Evolutionary conservation across 176 grass and related monocot genomes (phyloP).

Genomic region (Triticum turgidum): DNA sequence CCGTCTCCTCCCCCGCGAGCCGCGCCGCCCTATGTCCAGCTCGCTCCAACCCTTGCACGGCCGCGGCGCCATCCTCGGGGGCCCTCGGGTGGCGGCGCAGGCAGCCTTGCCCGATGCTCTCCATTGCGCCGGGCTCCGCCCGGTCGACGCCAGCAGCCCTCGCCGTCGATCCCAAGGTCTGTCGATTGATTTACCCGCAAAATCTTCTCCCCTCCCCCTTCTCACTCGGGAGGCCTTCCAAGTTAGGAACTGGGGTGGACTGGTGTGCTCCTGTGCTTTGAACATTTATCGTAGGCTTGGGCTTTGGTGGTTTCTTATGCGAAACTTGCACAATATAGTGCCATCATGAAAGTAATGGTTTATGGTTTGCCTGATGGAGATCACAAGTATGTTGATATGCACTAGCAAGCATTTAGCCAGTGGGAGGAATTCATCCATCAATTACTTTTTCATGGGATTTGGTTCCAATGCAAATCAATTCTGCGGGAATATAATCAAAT

Average conservation of each 20-base stretch:
- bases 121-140: neutral
- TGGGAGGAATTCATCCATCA: neutral
- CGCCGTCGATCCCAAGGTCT: constrained; percentile 24
- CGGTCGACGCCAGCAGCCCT: neutral
- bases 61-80: neutral
- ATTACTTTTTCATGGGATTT: neutral
- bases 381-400: neutral
- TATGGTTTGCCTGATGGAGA: neutral
- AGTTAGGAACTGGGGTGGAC: neutral
- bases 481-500: neutral
- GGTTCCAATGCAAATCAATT: neutral
- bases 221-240: neutral
- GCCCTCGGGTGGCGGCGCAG: constrained; percentile 29
- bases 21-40: neutral
- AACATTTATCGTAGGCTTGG: neutral
- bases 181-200: neutral
- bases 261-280: neutral
- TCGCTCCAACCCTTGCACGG: neutral
- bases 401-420: neutral
- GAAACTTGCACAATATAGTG: neutral
- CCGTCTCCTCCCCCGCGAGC: neutral
- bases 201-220: neutral
- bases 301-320: neutral
- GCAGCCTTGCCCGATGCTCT: neutral
- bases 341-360: neutral